Percentiles rank a stretch among this genome's conserved stretches.
Evolutionary conservation across 768 basidiomycete species (phyloP).

Genomic region (Tulasnella sp.): DNA sequence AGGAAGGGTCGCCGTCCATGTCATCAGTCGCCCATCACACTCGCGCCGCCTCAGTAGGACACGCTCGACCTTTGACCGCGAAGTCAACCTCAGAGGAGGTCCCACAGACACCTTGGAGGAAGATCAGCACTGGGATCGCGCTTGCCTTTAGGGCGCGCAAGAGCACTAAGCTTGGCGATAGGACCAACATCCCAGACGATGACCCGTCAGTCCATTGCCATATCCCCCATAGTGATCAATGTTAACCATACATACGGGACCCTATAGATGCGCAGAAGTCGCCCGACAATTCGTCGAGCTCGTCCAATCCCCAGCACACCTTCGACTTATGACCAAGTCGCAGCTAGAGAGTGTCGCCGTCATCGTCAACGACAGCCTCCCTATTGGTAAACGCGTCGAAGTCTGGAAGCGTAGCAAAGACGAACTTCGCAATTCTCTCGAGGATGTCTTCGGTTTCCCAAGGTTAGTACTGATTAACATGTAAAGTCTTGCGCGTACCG

Average conservation of each 20-base stretch:
- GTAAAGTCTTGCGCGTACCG: neutral
- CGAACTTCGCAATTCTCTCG: conserved; percentile 1
- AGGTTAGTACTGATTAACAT: neutral
- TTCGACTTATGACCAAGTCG: conserved; percentile 7
- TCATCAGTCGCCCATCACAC: neutral
- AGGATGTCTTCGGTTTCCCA: conserved; percentile 8
- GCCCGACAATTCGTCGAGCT: conserved; percentile 1
- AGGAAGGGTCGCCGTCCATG: no score
- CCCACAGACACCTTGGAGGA: conserved; percentile 11
- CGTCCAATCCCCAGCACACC: conserved; percentile 5
- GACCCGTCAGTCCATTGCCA: neutral
- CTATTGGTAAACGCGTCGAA: neutral
- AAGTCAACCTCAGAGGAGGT: neutral
- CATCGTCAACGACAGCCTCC: conserved; percentile 10
- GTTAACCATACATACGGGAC: no score
- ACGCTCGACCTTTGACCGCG: neutral
- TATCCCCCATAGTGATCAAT: no score
- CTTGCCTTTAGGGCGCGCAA: neutral
- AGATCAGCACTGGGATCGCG: conserved; percentile 8
- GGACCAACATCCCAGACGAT: neutral
- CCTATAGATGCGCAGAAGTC: neutral
- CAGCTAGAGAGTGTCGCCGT: conserved; percentile 9
- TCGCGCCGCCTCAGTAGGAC: neutral
- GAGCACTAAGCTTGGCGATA: neutral
- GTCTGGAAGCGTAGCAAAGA: conserved; percentile 1